Base-by-base conservation (phyloP, 2,329 filamentous ascomycete genomes). In the Trichoderma pleuroti region DNA sequence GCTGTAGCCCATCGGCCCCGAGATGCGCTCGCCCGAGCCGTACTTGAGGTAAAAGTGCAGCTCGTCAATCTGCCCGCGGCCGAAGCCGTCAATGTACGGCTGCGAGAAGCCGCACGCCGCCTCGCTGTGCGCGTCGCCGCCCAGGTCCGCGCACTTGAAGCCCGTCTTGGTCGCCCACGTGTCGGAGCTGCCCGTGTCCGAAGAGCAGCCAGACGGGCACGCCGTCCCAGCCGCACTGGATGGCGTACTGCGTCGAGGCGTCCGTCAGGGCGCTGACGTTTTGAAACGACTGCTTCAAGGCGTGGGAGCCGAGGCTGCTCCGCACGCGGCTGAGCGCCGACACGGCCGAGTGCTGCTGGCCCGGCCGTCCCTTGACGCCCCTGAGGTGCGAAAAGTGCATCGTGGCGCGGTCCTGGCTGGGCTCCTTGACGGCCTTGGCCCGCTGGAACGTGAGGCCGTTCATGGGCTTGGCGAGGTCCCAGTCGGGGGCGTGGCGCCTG, bases 111-210 rank as follows among this genome's bases (percentile, higher is more conserved):
- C 77, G 73, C 84, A 86, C 2, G 75, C 72, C 2, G 74, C 72
- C 42, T 80, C 77, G 2, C 78, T 73, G 28, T 78, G 76, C 9
- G 75, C 70, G 8, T 75, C 72, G 18, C 82, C 82, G 0, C 73
- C 70, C n/a, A 73, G 75, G 70, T 82, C 80, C 42, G 81, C 75
- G 72, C 85, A 87, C 56, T 76, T 75, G 72, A 85, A 86, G 34
- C 80, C 78, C 1, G 74, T 75, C 12, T 78, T 77, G 39, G 81
- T 80, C 2, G 82, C 80, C 85, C 85, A 87, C 1, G 85, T 87
- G 72, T 87, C 85, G 26, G 84, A 82, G 74, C 84, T 86, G 28
- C 84, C 85, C 0, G 85, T 86, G 73, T 87, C 85, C 85, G 60
- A 87, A 78, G 14, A 86, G 74, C 32, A 87, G 75, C 78, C 80